Evolutionary conservation across 169 alveolate genomes (phyloP).

Genomic region (Pseudocohnilembus persalinus): DNA sequence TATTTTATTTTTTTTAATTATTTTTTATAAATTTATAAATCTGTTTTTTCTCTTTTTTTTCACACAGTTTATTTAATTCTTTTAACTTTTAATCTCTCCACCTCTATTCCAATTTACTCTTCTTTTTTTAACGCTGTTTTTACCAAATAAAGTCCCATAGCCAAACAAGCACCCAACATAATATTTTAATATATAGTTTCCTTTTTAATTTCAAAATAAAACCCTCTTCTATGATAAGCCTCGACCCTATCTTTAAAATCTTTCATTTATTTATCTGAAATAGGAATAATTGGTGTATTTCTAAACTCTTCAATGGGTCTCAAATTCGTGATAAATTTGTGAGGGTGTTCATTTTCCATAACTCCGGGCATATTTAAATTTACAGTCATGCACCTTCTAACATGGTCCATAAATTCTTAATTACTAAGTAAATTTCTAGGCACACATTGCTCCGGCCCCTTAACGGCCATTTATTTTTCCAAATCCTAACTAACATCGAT

Average conservation of each 20-base stretch:
- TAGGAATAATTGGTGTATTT: conserved; percentile 73
- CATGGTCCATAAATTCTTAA: conserved; percentile 46
- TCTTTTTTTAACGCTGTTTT: conserved; percentile 30
- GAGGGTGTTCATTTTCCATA: conserved; percentile 71
- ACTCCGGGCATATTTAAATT: conserved; percentile 76
- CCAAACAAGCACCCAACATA: background rate
- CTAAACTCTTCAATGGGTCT: conserved; percentile 76
- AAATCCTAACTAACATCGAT: conserved; percentile 39
- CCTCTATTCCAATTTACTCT: conserved; percentile 39
- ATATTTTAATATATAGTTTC: conserved; percentile 47
- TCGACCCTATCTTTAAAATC: conserved; percentile 46
- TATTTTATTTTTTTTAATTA: no score
- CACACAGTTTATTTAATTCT: no score
- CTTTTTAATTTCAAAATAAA: conserved; percentile 58
- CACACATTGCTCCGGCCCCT: conserved; percentile 34
- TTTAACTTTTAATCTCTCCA: conserved; percentile 39
- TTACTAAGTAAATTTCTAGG: conserved; percentile 53
- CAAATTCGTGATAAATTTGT: conserved; percentile 55
- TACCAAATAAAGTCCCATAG: conserved; percentile 33
- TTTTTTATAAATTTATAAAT: no score
- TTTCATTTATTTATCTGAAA: conserved; percentile 52
- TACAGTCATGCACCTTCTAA: conserved; percentile 27
- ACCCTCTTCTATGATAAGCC: conserved; percentile 59
- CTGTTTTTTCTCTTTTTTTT: no score
- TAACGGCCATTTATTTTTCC: conserved; percentile 7